phyloP scores from a whole-genome alignment of 169 alveolate genomes.

The Cryptosporidium tyzzeri region DNA sequence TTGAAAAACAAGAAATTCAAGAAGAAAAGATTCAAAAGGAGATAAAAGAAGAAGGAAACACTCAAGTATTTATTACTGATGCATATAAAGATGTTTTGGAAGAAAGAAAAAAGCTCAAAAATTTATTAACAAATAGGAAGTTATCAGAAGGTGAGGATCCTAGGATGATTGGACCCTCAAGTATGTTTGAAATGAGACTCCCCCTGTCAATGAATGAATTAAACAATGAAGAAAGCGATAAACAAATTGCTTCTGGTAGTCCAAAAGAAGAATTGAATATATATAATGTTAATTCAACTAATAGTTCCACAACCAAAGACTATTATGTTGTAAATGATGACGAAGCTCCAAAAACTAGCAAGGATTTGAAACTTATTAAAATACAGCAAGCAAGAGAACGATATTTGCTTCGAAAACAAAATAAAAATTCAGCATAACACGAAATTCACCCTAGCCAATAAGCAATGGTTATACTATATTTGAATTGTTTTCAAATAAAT shows the following conservation, averaged over 20 bases:
- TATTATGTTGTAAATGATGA: not conserved
- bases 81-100: constrained; percentile 18
- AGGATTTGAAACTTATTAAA: constrained; percentile 10
- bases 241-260: not conserved
- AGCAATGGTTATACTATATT: not conserved
- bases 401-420: constrained; percentile 35
- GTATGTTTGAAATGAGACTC: constrained; percentile 39
- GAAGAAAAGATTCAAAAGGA: constrained; percentile 71
- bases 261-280: not conserved
- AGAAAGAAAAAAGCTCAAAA: constrained; percentile 35
- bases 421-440: not conserved
- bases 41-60: constrained; percentile 18
- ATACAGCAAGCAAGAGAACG: constrained; percentile 54
- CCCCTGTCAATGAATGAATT: not conserved
- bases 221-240: not conserved
- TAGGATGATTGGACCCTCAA: not conserved
- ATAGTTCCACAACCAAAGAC: not conserved
- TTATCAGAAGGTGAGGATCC: not conserved
- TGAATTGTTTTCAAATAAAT: not conserved
- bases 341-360: not conserved
- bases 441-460: not conserved
- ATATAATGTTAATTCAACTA: not conserved
- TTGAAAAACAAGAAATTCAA: constrained; percentile 61
- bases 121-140: not conserved
- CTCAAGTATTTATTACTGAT: constrained; percentile 42